Base-by-base conservation (phyloP, 345 rosid genomes). In the Lagerstroemia speciosa region DNA sequence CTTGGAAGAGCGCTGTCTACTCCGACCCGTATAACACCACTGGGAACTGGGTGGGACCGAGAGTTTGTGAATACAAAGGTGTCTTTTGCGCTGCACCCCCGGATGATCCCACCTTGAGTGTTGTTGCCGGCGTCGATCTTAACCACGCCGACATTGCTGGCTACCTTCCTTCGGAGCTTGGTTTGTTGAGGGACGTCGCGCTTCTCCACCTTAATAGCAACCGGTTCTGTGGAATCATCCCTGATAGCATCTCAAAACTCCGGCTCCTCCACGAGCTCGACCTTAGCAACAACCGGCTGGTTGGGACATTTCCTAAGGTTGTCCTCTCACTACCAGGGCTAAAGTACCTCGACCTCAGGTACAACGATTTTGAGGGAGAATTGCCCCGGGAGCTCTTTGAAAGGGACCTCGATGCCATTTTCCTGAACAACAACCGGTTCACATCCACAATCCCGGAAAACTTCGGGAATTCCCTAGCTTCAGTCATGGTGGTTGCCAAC, bases 191-290 rank as follows among this genome's bases (percentile, higher is more conserved):
- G 0, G 96, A 89, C n/a, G 50, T 83, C 34, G 91, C 93, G 8
- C 69, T 89, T 45, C 77, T 89, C 53, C 96, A 89, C 70, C 60
- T 89, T n/a, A 87, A 87, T n/a, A 78, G 86, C 1, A 87, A 89
- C 32, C 74, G 96, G 24, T 87, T 89, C 41, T 85, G 93, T 68
- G 93, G 96, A n/a, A 68, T 85, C 17, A 65, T 89, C 29, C 96
- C 93, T 0, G 74, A 69, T 24, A 85, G 84, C 64, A 67, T 89
- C 5, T 68, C 80, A 0, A 84, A 74, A 55, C 81, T 89, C 9
- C 71, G 17, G 0, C 73, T 81, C 66, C 84, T 89, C 72, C 67
- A 74, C 17, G 96, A 89, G 69, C 75, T 90, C 8, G 96, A 90
- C 63, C 65, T 87, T 7, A 87, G 96, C 57, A 90, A 86, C 78